Conservation (phyloP, 495 filamentous ascomycete genomes). For the Lineolata rhizophorae region DNA sequence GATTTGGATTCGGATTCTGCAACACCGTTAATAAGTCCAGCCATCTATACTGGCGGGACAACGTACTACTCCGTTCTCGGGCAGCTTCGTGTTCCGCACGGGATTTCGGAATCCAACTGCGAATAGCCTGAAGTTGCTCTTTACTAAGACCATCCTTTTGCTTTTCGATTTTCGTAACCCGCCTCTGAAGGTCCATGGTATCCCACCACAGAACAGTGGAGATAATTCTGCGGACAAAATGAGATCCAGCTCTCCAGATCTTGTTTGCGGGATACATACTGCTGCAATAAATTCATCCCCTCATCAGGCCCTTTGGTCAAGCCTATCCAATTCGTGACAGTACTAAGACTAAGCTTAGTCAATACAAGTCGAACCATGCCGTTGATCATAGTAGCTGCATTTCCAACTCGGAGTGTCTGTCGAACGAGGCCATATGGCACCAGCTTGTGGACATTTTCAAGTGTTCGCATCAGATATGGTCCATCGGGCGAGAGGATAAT, state of each 20-base stretch:
- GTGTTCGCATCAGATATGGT: constrained; percentile 33
- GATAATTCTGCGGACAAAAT: no score
- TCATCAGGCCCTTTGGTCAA: constrained; percentile 32
- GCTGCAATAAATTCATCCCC: constrained; percentile 47
- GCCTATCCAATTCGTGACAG: constrained; percentile 44
- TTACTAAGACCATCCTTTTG: constrained; percentile 24
- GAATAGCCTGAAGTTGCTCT: constrained; percentile 26
- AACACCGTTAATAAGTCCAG: no score
- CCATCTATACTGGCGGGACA: no score
- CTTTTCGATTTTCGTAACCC: constrained; percentile 29
- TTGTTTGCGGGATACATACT: constrained; percentile 16
- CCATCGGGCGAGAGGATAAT: constrained; percentile 41
- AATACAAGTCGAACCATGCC: constrained; percentile 38
- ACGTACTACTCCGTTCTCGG: no score
- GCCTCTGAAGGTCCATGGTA: constrained; percentile 29
- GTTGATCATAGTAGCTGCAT: constrained; percentile 46
- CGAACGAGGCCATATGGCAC: constrained; percentile 36
- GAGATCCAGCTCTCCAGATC: not conserved
- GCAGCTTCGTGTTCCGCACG: no score
- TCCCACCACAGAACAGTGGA: constrained; percentile 40
- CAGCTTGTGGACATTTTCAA: constrained; percentile 33
- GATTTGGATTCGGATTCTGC: constrained; percentile 19
- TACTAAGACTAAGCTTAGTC: constrained; percentile 38
- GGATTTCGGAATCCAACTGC: no score
- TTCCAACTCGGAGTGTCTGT: constrained; percentile 41